A percentile compares a stretch with the other conserved stretches of the same genome.
phyloP scores from a whole-genome alignment of 106 monocot genomes.

The Amphibolis antarctica region DNA sequence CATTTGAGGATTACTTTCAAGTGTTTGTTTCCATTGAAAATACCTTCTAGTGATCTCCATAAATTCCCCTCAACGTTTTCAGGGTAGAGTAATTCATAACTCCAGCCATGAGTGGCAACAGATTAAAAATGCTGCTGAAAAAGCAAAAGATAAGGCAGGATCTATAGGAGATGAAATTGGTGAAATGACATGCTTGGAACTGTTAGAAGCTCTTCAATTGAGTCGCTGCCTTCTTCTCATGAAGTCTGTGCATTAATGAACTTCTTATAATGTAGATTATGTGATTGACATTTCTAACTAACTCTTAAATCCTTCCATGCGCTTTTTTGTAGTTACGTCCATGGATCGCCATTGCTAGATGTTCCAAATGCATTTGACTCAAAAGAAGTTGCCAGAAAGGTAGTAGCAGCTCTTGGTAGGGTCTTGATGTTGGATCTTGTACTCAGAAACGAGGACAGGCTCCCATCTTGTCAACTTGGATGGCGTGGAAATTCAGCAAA shows the following conservation, averaged over 20 bases:
- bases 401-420: conserved; percentile 55
- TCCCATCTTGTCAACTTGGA: conserved; percentile 65
- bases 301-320: not conserved
- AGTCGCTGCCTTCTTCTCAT: conserved; percentile 81
- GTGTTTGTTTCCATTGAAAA: not conserved
- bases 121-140: conserved; percentile 74
- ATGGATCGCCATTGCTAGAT: conserved; percentile 76
- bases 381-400: conserved; percentile 32
- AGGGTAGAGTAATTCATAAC: conserved; percentile 80
- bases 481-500: conserved; percentile 97
- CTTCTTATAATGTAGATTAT: not conserved
- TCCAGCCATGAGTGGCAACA: conserved; percentile 60
- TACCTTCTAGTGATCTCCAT: not conserved
- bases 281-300: not conserved
- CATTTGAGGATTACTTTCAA: not conserved
- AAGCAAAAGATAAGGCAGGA: conserved; percentile 42
- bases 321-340: conserved; percentile 55
- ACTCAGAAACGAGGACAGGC: conserved; percentile 88
- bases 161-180: conserved; percentile 48
- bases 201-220: conserved; percentile 90
- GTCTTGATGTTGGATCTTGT: conserved; percentile 75
- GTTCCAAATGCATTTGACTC: conserved; percentile 50
- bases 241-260: conserved; percentile 46
- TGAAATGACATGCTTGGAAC: conserved; percentile 78
- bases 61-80: conserved; percentile 1